These are phyloP conservation scores for Delonix regia DNA, from an alignment of 306 rosid genomes.

Conservation along the genomic window DNA sequence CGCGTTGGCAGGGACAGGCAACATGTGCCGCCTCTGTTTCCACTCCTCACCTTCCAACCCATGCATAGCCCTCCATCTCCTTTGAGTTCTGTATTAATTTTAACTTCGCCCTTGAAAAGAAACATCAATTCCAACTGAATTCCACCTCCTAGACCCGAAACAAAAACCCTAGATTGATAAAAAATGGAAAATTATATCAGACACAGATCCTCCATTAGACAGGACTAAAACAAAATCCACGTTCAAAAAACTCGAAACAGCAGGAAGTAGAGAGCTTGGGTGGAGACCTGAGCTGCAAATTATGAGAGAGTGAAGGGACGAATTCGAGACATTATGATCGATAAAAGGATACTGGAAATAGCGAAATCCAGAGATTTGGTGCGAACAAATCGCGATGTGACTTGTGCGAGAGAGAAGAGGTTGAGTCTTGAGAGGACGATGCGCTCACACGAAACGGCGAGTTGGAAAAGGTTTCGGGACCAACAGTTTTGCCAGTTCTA, in stretches of 20 bases:
- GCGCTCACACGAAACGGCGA: slow-evolving; percentile 48
- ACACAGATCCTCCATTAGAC: slow-evolving; percentile 53
- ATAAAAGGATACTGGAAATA: slow-evolving; percentile 40
- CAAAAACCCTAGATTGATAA: slow-evolving; percentile 46
- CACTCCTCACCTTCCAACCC: slow-evolving; percentile 82
- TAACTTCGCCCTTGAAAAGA: slow-evolving; percentile 61
- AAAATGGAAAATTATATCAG: slow-evolving; percentile 45
- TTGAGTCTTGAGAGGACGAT: slow-evolving; percentile 8
- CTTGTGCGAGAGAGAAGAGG: slow-evolving; percentile 30
- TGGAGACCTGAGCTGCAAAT: slow-evolving; percentile 14
- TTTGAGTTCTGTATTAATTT: slow-evolving; percentile 62
- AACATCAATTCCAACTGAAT: slow-evolving; percentile 86
- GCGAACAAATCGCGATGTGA: slow-evolving; percentile 64
- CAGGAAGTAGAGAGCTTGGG: slow-evolving; percentile 62
- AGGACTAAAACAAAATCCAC: slow-evolving; percentile 15
- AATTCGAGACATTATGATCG: slow-evolving; percentile 56
- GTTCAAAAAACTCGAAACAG: not conserved
- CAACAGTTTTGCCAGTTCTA: slow-evolving; percentile 35
- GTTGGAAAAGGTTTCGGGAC: slow-evolving; percentile 35
- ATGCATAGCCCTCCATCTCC: slow-evolving; percentile 91
- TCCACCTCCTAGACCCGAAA: slow-evolving; percentile 38
- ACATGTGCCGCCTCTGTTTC: slow-evolving; percentile 95
- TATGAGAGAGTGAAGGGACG: slow-evolving; percentile 17
- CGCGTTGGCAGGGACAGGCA: slow-evolving; percentile 86
- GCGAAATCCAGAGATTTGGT: slow-evolving; percentile 65